These are phyloP conservation scores for Dissophora globulifera DNA, from an alignment of 192 early-diverging fungal genomes.

Conservation along the genomic window DNA sequence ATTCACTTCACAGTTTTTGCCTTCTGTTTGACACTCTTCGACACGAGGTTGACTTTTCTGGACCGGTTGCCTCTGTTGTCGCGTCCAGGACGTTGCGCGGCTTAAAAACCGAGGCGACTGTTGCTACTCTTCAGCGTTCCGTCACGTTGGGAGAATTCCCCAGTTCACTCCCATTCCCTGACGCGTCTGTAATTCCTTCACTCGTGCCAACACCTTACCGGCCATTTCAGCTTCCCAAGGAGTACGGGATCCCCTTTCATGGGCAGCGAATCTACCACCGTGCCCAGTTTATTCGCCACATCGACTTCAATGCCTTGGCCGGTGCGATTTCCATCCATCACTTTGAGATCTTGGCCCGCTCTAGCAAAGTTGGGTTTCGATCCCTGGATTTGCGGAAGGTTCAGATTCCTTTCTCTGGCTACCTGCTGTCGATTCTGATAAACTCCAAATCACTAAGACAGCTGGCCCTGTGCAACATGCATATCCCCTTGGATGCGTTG, in stretches of 20 bases:
- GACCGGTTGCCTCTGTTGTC: slow-evolving; percentile 6
- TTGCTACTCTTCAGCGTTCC: slow-evolving; percentile 6
- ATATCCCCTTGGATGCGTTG: slow-evolving; percentile 12
- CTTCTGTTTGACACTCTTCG: slow-evolving; percentile 44
- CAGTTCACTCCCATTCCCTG: neutral
- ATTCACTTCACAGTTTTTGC: slow-evolving; percentile 22
- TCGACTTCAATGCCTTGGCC: slow-evolving; percentile 22
- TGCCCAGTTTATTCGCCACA: slow-evolving; percentile 34
- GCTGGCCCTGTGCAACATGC: slow-evolving; percentile 10
- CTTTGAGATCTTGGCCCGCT: slow-evolving; percentile 49
- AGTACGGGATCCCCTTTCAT: slow-evolving; percentile 49
- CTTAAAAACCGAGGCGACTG: too few species aligned
- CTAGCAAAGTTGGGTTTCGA: slow-evolving; percentile 30
- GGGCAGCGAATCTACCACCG: slow-evolving; percentile 41
- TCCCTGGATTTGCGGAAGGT: slow-evolving; percentile 24
- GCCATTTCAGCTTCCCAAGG: slow-evolving; percentile 11
- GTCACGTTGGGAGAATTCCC: slow-evolving; percentile 8
- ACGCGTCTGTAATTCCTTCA: neutral
- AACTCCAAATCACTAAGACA: slow-evolving; percentile 12
- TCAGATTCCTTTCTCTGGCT: slow-evolving; percentile 29
- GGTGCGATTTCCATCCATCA: slow-evolving; percentile 12
- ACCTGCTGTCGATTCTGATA: slow-evolving; percentile 35
- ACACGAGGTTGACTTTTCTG: slow-evolving; percentile 25
- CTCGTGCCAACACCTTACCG: slow-evolving; percentile 32
- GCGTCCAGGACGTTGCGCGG: too few species aligned